Evolutionary conservation across 345 rosid genomes (phyloP).

Genomic region (Acer negundo): DNA sequence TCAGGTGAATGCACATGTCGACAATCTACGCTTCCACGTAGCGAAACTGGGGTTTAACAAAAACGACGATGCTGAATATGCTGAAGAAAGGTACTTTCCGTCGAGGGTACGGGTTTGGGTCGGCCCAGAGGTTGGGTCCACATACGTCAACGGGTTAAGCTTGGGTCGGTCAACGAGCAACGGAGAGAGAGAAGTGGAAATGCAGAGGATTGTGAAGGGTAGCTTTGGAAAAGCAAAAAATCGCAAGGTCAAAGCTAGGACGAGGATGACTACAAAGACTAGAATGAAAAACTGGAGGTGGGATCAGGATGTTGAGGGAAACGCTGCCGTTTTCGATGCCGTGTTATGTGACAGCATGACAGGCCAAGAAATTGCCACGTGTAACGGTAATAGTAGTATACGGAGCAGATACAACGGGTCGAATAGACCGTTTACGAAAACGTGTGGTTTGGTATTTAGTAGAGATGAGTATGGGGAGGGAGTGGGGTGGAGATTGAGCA

Average conservation of each 20-base stretch:
- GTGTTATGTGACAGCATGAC: slow-evolving; percentile 53
- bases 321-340: slow-evolving; percentile 70
- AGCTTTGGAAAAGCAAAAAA: slow-evolving; percentile 42
- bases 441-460: slow-evolving; percentile 74
- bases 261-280: slow-evolving; percentile 47
- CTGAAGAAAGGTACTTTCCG: slow-evolving; percentile 62
- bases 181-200: slow-evolving; percentile 50
- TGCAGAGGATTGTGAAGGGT: slow-evolving; percentile 43
- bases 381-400: neutral
- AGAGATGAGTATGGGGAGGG: slow-evolving; percentile 73
- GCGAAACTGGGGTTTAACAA: slow-evolving; percentile 56
- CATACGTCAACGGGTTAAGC: slow-evolving; percentile 66
- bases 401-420: slow-evolving; percentile 29
- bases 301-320: slow-evolving; percentile 85
- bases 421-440: slow-evolving; percentile 59
- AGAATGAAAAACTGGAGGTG: slow-evolving; percentile 73
- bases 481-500: slow-evolving; percentile 78
- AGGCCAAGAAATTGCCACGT: slow-evolving; percentile 46
- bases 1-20: slow-evolving; percentile 63
- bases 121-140: slow-evolving; percentile 83
- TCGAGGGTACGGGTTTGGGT: slow-evolving; percentile 70
- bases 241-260: slow-evolving; percentile 51
- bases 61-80: slow-evolving; percentile 32
- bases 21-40: slow-evolving; percentile 80
- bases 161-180: slow-evolving; percentile 72